A percentile compares a stretch with the other conserved stretches of the same genome.
These are phyloP conservation scores for Puccinia novopanici DNA, from an alignment of 1,284 basidiomycete species.

Conservation along the genomic window DNA sequence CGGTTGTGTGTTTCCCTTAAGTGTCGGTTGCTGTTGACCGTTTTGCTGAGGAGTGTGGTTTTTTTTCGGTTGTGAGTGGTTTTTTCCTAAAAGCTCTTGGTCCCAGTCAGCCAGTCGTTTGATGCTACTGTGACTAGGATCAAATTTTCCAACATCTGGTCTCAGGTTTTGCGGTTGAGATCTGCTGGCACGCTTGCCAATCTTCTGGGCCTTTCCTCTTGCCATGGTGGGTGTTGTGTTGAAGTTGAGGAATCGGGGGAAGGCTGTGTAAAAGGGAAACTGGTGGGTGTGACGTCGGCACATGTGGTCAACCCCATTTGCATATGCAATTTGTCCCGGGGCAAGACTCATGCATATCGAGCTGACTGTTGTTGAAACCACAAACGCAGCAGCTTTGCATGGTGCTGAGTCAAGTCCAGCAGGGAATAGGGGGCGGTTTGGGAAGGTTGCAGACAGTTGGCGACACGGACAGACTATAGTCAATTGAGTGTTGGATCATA, in stretches of 20 bases:
- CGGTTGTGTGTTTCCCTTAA: too few species aligned
- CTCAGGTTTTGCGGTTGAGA: constrained; percentile 10
- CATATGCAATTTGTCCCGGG: constrained; percentile 17
- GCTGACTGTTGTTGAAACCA: too few species aligned
- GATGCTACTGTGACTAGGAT: constrained; percentile 31
- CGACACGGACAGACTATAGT: too few species aligned
- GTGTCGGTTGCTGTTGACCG: too few species aligned
- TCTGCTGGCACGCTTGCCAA: background rate
- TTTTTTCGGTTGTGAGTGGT: background rate
- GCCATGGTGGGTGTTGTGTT: background rate
- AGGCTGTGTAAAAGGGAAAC: background rate
- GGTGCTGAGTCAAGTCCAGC: too few species aligned
- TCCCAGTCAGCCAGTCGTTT: constrained; percentile 41
- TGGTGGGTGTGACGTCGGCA: background rate
- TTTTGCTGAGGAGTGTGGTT: background rate
- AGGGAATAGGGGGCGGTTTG: too few species aligned
- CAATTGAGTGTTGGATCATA: too few species aligned
- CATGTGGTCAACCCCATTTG: background rate
- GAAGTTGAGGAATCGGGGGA: background rate
- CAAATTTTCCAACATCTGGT: constrained; percentile 14
- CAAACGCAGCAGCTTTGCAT: too few species aligned
- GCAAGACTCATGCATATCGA: background rate
- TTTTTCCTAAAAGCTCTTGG: constrained; percentile 13
- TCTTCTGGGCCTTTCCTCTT: background rate
- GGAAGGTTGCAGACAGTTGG: too few species aligned